A percentile compares a stretch with the other conserved stretches of the same genome.
Conservation (phyloP, 2,329 filamentous ascomycete species). For the Claviceps arundinis region DNA sequence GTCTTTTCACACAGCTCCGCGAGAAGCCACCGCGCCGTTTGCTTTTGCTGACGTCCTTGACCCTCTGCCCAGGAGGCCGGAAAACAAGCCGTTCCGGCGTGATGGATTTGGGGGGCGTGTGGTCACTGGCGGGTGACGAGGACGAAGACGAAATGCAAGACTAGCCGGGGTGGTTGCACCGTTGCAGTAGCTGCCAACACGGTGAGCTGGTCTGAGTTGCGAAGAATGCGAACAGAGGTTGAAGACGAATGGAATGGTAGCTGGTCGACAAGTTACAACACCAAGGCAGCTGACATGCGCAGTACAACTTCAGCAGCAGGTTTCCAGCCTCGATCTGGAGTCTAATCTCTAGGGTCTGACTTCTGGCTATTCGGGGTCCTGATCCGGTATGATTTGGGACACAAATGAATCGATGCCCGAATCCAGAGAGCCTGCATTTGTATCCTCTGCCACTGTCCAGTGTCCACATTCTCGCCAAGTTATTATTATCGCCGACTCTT, state of each 20-base stretch:
- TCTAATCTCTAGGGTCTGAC: no score
- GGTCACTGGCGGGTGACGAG: not conserved
- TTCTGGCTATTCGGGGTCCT: no score
- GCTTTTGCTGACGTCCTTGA: no score
- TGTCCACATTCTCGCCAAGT: no score
- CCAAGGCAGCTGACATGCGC: not conserved
- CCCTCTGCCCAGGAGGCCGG: not conserved
- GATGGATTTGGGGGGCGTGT: not conserved
- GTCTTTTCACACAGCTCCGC: not conserved
- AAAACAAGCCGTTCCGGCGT: not conserved
- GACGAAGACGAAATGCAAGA: not conserved
- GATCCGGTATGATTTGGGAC: no score
- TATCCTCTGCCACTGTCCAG: no score
- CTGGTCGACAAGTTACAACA: not conserved
- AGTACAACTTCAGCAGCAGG: not conserved
- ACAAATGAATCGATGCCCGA: no score
- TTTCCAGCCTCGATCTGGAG: no score
- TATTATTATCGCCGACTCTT: no score
- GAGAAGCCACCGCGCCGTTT: no score
- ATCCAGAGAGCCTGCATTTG: no score
- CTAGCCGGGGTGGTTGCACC: slow-evolving; percentile 2
- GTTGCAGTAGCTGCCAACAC: slow-evolving; percentile 3
- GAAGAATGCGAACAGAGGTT: not conserved
- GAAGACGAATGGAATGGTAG: not conserved
- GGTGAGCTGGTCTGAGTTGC: not conserved